Evolutionary conservation across 2,329 filamentous ascomycete species (phyloP).

Genomic region (Claviceps sorghi): DNA sequence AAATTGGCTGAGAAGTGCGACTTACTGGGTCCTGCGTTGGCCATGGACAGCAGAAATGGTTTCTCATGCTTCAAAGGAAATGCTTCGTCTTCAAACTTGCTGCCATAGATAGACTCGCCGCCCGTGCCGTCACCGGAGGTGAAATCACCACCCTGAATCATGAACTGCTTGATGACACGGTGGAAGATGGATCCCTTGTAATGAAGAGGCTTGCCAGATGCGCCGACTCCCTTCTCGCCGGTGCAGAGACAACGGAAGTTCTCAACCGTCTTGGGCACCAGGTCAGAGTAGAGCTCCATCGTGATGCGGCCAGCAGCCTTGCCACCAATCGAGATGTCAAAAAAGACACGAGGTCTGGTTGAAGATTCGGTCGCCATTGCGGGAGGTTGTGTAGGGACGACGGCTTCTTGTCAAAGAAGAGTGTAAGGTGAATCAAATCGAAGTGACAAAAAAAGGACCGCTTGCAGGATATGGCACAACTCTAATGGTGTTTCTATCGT

Average conservation of each 20-base stretch:
- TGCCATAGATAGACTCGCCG: constrained; percentile 92
- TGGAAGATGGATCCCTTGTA: constrained; percentile 93
- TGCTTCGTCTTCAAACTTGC: constrained; percentile 95
- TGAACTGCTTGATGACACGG: constrained; percentile 95
- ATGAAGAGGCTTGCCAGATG: constrained; percentile 69
- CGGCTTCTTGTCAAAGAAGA: background rate
- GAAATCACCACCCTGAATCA: constrained; percentile 93
- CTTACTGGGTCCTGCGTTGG: constrained; percentile 82
- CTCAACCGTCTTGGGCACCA: constrained; percentile 88
- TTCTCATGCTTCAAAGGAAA: constrained; percentile 84
- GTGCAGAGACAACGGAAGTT: constrained; percentile 94
- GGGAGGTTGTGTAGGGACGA: constrained; percentile 1
- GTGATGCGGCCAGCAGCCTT: constrained; percentile 61
- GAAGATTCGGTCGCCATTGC: constrained; percentile 29
- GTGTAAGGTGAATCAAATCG: background rate
- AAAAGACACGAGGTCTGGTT: constrained; percentile 69
- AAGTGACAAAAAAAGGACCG: background rate
- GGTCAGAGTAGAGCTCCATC: constrained; percentile 64
- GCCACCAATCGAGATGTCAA: constrained; percentile 75
- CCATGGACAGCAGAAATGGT: constrained; percentile 92
- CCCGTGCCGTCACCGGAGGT: constrained; percentile 89
- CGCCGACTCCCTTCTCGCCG: constrained; percentile 78
- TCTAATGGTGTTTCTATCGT: background rate
- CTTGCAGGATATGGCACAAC: background rate
- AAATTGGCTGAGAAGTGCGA: constrained; percentile 8